Evolutionary conservation across 2,329 filamentous ascomycete genomes (phyloP).

Genomic region (Polychaeton citri): DNA sequence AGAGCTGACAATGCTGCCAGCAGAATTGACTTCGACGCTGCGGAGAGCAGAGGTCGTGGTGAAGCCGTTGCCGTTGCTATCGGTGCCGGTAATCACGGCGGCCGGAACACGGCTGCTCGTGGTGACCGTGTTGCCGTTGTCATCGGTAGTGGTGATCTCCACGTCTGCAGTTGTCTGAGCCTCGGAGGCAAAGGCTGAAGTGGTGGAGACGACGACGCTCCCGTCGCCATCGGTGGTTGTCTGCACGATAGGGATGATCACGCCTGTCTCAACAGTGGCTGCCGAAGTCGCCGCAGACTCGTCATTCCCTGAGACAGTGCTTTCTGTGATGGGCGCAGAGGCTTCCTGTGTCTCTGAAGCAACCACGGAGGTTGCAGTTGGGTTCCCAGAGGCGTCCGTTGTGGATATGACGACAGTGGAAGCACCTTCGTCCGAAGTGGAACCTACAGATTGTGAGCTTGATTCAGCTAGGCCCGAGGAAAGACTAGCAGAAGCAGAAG

Average conservation of each 20-base stretch:
- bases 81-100: slow-evolving; percentile 26
- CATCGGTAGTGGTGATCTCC: slow-evolving; percentile 18
- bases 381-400: slow-evolving; percentile 11
- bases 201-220: slow-evolving; percentile 22
- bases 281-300: slow-evolving; percentile 3
- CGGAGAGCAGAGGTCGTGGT: slow-evolving; percentile 24
- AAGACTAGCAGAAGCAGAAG: background rate
- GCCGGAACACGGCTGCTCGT: slow-evolving; percentile 26
- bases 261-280: slow-evolving; percentile 13
- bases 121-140: slow-evolving; percentile 14
- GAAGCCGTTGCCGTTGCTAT: slow-evolving; percentile 23
- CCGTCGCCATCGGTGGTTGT: slow-evolving; percentile 27
- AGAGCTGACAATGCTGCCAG: slow-evolving; percentile 24
- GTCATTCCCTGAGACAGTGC: slow-evolving; percentile 5
- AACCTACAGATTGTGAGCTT: no score
- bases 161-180: slow-evolving; percentile 18
- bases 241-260: slow-evolving; percentile 27
- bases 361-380: slow-evolving; percentile 9
- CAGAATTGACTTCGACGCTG: slow-evolving; percentile 24
- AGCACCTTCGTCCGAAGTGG: background rate
- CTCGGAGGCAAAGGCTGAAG: slow-evolving; percentile 23
- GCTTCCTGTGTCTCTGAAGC: slow-evolving; percentile 10
- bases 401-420: slow-evolving; percentile 14
- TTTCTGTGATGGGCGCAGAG: slow-evolving; percentile 8
- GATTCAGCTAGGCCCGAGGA: no score